Evolutionary conservation across 257 asterid genomes (phyloP), one percentile per base, ranked within the genome.

Genomic region (Pogostemon cablin): DNA sequence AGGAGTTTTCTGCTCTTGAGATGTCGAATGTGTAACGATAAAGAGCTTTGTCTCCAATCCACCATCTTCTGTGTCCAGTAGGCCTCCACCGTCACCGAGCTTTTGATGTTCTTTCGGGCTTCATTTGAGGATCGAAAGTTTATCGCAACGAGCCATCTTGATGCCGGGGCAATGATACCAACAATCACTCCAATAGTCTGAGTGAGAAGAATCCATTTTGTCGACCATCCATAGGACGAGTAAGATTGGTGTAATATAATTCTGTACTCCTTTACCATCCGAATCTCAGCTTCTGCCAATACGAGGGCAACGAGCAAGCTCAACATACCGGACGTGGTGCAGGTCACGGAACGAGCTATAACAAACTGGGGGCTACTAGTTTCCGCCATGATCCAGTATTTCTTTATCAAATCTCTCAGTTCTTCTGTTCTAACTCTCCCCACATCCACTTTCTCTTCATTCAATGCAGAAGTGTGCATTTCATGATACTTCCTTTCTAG

Each of bases 31-130:
- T 69, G 39, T 2, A 67, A 53, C 12, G 75, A 53, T 3, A 84
- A 43, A 0, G 86, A 74, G 38, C 83, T 32, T 47, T 77, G 78
- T 48, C 80, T 74, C 88, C 86, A 84, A n/a, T 84, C 88, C 68
- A 71, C 84, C 72, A 84, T 71, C 67, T 70, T 84, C 59, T 75
- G 81, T 6, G 78, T 84, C 88, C 88, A 81, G 40, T 84, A 81
- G 0, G 15, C 77, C 72, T 79, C 85, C 6, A 81, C 78, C 3
- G 11, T 68, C 59, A 77, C 65, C 2, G 76, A 63, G 42, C 43
- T 56, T 42, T 8, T 37, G 47, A 75, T 47, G 52, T 47, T 47
- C 12, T 47, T 10, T 47, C 6, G 52, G 15, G 12, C 52, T 47
- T 47, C 15, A 47, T 47, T 10, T 10, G 15, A 47, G 12, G 52